Evolutionary conservation across 2,329 filamentous ascomycete species (phyloP), one percentile per base, ranked within the genome.

Genomic region (Aphanocladium album): DNA sequence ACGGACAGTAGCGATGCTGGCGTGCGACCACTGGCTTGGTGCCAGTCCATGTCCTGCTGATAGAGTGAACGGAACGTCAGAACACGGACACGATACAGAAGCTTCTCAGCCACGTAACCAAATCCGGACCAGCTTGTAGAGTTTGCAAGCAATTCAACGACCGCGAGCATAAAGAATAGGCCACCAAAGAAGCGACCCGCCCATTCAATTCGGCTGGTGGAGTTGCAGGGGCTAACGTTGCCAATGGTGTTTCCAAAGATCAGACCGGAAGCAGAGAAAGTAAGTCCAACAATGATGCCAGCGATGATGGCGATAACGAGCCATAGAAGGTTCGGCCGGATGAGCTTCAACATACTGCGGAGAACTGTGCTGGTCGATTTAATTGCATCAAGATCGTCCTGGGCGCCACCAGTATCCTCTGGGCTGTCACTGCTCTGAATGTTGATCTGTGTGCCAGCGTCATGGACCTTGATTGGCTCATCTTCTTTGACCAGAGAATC

Each of bases 1-100:
- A 87, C 82, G 0, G 84, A 85, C 2, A 91, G 76, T 5, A 92
- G 76, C 12, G 79, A 74, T 0, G 84, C 79, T 0, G 89, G 85
- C 1, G 80, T 86, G 25, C 87, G 81, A 5, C 79, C 81, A 23
- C 83, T 79, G 0, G 86, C 85, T 68, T 90, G 84, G 67, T 91
- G 88, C 88, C 88, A 91, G 62, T 88, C 80, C 52, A 89, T 74
- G 63, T 86, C 84, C 71, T 90, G 87, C 62, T 84, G 78, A 55
- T 89, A 81, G 1, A 90, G 73, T 0, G 87, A 84, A 2, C 85
- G 81, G 68, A 90, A 83, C 0, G 85, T 87, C 1, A 88, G 72
- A 2, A 88, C 80, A 57, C 87, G 80, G 11, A 89, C 81, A 49
- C 78, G 81, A 69, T 85, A 87, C 1, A 90, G 76, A 1, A 89